Percentiles rank a stretch among this genome's conserved stretches.
phyloP scores from a whole-genome alignment of 75 land plant genomes.

The Sequoia sempervirens region DNA sequence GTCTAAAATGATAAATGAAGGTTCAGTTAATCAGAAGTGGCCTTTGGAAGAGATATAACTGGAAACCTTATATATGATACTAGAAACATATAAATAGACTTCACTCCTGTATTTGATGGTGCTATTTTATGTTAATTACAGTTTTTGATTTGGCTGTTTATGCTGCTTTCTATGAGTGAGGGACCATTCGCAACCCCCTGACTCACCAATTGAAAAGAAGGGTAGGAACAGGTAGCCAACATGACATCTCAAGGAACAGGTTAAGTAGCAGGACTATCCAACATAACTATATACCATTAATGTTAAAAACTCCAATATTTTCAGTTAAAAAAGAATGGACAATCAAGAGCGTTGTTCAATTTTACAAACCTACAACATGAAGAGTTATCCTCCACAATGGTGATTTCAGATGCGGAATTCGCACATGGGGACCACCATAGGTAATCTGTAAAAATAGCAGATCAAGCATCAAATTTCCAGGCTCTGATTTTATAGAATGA shows the following conservation, averaged over 20 bases:
- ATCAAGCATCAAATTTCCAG: not conserved
- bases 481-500: not conserved
- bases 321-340: not conserved
- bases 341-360: not conserved
- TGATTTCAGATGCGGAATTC: constrained; percentile 59
- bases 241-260: not conserved
- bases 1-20: too few relatives aligned
- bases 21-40: too few relatives aligned
- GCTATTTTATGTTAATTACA: too few relatives aligned
- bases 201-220: not conserved
- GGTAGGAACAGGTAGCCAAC: not conserved
- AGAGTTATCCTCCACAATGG: constrained; percentile 62
- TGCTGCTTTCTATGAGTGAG: too few relatives aligned
- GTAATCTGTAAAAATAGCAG: constrained; percentile 55
- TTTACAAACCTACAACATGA: constrained; percentile 78
- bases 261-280: not conserved
- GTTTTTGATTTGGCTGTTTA: too few relatives aligned
- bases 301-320: not conserved
- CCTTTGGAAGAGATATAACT: too few relatives aligned
- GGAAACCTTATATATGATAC: too few relatives aligned
- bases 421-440: constrained; percentile 83
- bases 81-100: too few relatives aligned
- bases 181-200: not conserved
- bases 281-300: not conserved
- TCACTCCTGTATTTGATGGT: too few relatives aligned